These are phyloP conservation scores for Zymoseptoria passerinii DNA, from an alignment of 2,329 filamentous ascomycete species.

Conservation along the genomic window DNA sequence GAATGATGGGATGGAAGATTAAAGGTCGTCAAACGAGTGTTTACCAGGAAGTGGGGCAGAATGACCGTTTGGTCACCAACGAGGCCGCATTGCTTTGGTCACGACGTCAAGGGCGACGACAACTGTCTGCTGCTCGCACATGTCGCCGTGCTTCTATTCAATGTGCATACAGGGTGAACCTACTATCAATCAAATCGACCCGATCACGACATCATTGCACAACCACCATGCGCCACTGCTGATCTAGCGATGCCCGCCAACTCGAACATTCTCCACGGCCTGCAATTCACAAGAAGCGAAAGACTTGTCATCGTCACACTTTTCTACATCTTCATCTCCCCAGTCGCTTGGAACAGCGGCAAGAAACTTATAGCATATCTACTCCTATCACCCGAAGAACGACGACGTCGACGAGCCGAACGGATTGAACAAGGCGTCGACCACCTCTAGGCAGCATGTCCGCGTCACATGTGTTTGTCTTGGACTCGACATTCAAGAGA, in stretches of 20 bases:
- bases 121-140: neutral
- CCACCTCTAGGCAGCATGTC: constrained; percentile 51
- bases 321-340: constrained; percentile 27
- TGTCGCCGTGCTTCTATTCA: neutral
- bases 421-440: neutral
- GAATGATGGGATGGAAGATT: neutral
- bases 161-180: neutral
- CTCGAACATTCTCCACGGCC: constrained; percentile 21
- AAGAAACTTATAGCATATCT: constrained; percentile 21
- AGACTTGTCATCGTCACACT: constrained; percentile 28
- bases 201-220: neutral
- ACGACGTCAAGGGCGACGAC: neutral
- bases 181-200: neutral
- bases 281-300: constrained; percentile 28
- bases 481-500: constrained; percentile 69
- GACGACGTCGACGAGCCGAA: constrained; percentile 11
- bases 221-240: neutral
- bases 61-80: neutral
- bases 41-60: no score
- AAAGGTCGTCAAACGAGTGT: no score
- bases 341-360: constrained; percentile 21
- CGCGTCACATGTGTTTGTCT: constrained; percentile 71
- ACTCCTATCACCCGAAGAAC: constrained; percentile 12
- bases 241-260: constrained; percentile 4
- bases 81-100: neutral